Base-by-base conservation (phyloP, 2,329 filamentous ascomycete genomes). In the Immersiporthe knoxdaviesiana region DNA sequence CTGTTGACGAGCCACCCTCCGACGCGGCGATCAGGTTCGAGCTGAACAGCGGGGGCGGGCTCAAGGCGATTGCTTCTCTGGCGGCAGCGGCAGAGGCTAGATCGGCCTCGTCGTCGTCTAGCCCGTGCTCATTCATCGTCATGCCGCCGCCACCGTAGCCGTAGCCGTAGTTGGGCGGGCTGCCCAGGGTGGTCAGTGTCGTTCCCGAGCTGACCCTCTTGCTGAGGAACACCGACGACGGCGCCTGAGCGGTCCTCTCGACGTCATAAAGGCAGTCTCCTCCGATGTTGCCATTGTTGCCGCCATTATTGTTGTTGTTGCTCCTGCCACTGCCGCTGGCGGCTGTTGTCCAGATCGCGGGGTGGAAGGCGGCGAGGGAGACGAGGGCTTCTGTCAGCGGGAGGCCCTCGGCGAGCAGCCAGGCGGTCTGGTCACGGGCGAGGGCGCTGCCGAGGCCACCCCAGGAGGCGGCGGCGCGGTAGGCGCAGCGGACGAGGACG, bases 371-470 rank as follows among this genome's bases (percentile, higher is more conserved):
- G 16, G 74, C 73, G 16, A 79, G 68, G 12, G 73, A 74, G 21
- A 76, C 68, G 14, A 78, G 69, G 3, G 76, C 75, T 61, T 76
- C 74, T 7, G 74, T 74, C 11, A 78, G 73, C 47, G 77, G 72
- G 30, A 77, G 70, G 27, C 75, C 75, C n/a, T 79, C 77, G 7
- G 77, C 72, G 0, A 73, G 74, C 12, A 76, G 68, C 58, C 78
- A 79, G 6, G 77, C 63, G 24, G 73, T 70, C 47, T 77, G 74
- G 58, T 73, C 74, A 41, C 71, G 73, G 24, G 73, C 76, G 14
- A 73, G 71, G 27, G 68, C 65, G 10, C 76, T 74, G 1, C 72
- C 70, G n/a, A 78, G 65, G 0, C 76, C 76, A 30, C 70, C 69
- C 24, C 68, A 73, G n/a, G 76, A 69, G 10, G 76, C 68, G 35